Evolutionary conservation across 2,329 filamentous ascomycete species (phyloP), one percentile per base, ranked within the genome.

Genomic region (Cordyceps farinosa): DNA sequence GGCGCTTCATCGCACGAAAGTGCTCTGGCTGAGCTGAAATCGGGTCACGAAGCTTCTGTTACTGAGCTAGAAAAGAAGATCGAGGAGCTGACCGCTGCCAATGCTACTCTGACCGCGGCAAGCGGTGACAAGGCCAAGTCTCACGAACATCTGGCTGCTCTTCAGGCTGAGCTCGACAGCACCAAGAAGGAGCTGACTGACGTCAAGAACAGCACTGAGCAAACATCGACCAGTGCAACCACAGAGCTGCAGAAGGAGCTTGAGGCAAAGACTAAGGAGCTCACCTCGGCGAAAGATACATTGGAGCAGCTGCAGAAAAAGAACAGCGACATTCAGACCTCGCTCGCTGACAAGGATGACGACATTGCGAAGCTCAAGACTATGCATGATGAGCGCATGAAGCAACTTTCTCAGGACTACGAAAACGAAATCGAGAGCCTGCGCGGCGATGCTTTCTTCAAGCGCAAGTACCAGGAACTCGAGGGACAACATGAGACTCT

Each of bases 391-490:
- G 79, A 82, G 67, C 83, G 85, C 70, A 78, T 89, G 67, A 79
- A 83, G 71, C 81, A 80, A 65, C 73, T 88, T 61, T 85, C 84
- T 1, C 77, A 83, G 66, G 85, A 88, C 67, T 87, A 87, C 67
- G 83, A 88, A 70, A 79, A 81, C n/a, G 85, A 88, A 71, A 87
- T 89, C 61, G 85, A 88, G 69, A 82, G 82, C 63, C 80, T 88
- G 17, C 81, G 82, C 63, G 85, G 84, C 29, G 85, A 88, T 66
- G 85, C 86, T 15, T 84, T 84, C 71, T 86, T 87, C 74, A 87
- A 86, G 76, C 82, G 83, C 67, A 85, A 87, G 73, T 88, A 84
- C 65, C 80, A 86, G 64, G 83, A 85, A 44, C 79, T 89, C 6
- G 84, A 87, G 70, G 73, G 72, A 5, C 81, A 87, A 71, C 82